Evolutionary conservation across 2,329 filamentous ascomycete species (phyloP), one percentile per base, ranked within the genome.

Genomic region (Trichophyton rubrum): DNA sequence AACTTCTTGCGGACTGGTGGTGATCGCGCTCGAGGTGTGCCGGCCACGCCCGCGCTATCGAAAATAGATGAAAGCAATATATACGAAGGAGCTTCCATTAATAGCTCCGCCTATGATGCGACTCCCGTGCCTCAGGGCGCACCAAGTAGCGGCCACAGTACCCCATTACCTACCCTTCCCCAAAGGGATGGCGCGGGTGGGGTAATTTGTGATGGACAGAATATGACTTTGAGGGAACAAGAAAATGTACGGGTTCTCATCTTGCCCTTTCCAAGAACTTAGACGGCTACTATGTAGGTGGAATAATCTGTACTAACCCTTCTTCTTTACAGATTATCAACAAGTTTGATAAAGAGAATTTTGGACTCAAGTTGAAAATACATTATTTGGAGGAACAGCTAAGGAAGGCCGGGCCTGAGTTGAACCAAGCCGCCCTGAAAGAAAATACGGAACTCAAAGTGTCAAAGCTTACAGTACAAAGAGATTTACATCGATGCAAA

Each of bases 401-500:
- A 57, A 84, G 86, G 59, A 96, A 95, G 72, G 84, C 87, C 60
- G 92, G 92, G 0, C 90, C 89, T 6, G 90, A 91, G 60, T 93
- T 91, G 77, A 95, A 91, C 68, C 88, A 95, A 72, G 85, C 85
- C 33, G 90, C 92, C 2, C 78, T 99, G 30, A 90, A 89, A 70
- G 93, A 99, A 74, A 99, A 99, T 70, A 95, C 93, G 3, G 91
- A 95, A 66, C 83, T 99, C 60, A 97, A 97, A 73, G 90, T 96
- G 62, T 87, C 93, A 74, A 89, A 89, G 70, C 84, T 95, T 62
- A 92, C 89, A 0, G 88, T 97, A 83, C 86, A 93, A 70, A 84
- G 86, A 62, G 93, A 99, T 67, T 80, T 99, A 17, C 84, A 88
- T 66, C 85, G 85, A 65, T 93, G 92, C 76, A 89, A 88, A 71